Base-by-base conservation (phyloP, 106 monocot genomes). In the Acanthochlamys bracteata region DNA sequence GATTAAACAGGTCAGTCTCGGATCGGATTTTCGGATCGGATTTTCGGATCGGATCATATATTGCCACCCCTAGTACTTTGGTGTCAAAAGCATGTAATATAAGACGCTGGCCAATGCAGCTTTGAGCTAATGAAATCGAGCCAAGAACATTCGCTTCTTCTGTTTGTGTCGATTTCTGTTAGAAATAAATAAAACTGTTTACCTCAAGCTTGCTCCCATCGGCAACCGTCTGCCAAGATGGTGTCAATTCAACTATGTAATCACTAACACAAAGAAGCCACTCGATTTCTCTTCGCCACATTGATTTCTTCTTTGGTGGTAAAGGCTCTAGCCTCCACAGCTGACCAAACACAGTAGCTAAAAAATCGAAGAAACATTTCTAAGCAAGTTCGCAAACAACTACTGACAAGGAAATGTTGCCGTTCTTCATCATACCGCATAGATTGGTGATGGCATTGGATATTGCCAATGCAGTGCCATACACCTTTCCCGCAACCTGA, bases 371-470 rank as follows among this genome's bases (percentile, higher is more conserved):
- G 14, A 10, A 59, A 59, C 9, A 59, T 25, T 25, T 11, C 0
- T 26, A 4, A 23, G 17, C 4, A 39, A 17, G 20, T 26, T n/a
- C 12, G 64, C 33, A 33, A 33, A 33, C 33, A 33, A 33, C 1
- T 33, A 3, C 6, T 33, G 6, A 33, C 1, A 33, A 33, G 33
- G 33, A 6, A 33, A 33, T 33, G 33, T 3, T 33, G 33, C 4
- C 1, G 6, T 33, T 33, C 4, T 33, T 33, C 33, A 41, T 41
- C 12, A 67, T 71, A 95, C 89, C 94, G 39, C 82, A 96, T 16
- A 96, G 95, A 79, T 96, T 96, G 33, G 95, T 96, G 27, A 96
- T 82, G 15, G 95, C 90, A 76, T 96, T 96, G 7, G 95, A 82
- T 57, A 90, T 96, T 8, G 90, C 82, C 64, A 90, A 47, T 52